These are phyloP conservation scores for Lecanicillium sp. DNA, from an alignment of 2,329 filamentous ascomycete species.

Conservation along the genomic window DNA sequence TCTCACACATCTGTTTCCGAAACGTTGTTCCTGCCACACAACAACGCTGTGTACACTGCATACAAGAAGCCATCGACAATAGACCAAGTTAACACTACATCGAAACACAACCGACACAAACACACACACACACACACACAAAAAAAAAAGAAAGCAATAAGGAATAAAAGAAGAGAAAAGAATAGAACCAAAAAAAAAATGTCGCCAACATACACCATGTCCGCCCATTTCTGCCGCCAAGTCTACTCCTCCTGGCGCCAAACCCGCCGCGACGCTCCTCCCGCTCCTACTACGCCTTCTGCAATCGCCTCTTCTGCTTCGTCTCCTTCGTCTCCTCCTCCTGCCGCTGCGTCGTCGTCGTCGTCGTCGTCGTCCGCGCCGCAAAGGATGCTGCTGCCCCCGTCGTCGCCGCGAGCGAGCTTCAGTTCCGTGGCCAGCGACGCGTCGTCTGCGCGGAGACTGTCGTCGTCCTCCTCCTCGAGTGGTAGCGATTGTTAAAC, in stretches of 20 bases:
- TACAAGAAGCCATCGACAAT: no score
- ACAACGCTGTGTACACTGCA: no score
- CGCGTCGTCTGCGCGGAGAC: conserved; percentile 20
- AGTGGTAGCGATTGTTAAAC: conserved; percentile 26
- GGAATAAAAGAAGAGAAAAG: no score
- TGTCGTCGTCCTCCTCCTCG: conserved; percentile 26
- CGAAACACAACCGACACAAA: background rate
- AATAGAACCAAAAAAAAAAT: conserved; percentile 31
- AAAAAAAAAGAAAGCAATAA: background rate
- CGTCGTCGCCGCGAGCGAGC: conserved; percentile 13
- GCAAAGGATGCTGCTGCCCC: conserved; percentile 13
- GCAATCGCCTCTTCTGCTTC: conserved; percentile 23
- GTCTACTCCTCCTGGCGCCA: conserved; percentile 55
- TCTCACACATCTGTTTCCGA: no score
- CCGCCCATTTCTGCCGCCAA: conserved; percentile 54
- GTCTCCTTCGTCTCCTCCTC: conserved; percentile 21
- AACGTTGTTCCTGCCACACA: no score
- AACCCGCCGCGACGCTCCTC: conserved; percentile 32
- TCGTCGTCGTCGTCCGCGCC: background rate
- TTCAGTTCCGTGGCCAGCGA: conserved; percentile 10
- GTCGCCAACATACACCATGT: conserved; percentile 57
- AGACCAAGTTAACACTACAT: background rate
- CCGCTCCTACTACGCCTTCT: conserved; percentile 25
- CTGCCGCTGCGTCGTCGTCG: background rate
- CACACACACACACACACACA: background rate